A percentile compares a stretch with the other conserved stretches of the same genome.
Evolutionary conservation across 1,139 yeast genomes (phyloP).

Genomic region (Arxiozyma heterogenica): DNA sequence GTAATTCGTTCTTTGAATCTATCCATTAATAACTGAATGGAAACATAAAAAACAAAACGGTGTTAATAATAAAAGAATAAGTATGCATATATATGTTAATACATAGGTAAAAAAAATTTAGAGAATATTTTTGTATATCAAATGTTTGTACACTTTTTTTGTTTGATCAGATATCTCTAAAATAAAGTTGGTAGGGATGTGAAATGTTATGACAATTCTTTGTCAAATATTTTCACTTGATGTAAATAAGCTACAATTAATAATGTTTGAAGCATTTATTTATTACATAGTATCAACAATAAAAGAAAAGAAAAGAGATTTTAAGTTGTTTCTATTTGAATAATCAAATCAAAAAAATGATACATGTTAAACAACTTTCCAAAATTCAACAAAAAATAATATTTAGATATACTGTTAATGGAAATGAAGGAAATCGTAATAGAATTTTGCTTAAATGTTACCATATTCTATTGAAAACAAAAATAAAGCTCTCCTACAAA

Average conservation of each 20-base stretch:
- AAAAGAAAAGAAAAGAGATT: too few relatives aligned
- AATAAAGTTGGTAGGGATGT: not conserved
- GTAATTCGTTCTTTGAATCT: slow-evolving; percentile 31
- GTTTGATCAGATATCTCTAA: not conserved
- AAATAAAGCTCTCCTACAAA: not conserved
- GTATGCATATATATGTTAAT: too few relatives aligned
- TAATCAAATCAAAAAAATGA: not conserved
- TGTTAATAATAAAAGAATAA: not conserved
- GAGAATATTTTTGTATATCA: not conserved
- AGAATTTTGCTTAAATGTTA: not conserved
- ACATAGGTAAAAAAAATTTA: not conserved
- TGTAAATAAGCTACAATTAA: too few relatives aligned
- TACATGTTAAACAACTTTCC: not conserved
- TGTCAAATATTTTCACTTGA: not conserved
- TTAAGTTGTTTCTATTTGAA: too few relatives aligned
- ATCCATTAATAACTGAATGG: slow-evolving; percentile 7
- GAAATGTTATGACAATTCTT: not conserved
- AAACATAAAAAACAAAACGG: not conserved
- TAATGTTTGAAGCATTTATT: too few relatives aligned
- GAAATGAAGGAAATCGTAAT: not conserved
- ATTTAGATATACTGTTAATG: too few relatives aligned
- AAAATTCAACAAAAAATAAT: not conserved
- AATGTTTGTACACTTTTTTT: not conserved
- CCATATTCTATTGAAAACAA: not conserved
- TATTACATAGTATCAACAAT: not conserved